Percentiles rank a stretch among this genome's conserved stretches.
These are phyloP conservation scores for Botryotinia calthae DNA, from an alignment of 2,329 filamentous ascomycete genomes.

Conservation along the genomic window DNA sequence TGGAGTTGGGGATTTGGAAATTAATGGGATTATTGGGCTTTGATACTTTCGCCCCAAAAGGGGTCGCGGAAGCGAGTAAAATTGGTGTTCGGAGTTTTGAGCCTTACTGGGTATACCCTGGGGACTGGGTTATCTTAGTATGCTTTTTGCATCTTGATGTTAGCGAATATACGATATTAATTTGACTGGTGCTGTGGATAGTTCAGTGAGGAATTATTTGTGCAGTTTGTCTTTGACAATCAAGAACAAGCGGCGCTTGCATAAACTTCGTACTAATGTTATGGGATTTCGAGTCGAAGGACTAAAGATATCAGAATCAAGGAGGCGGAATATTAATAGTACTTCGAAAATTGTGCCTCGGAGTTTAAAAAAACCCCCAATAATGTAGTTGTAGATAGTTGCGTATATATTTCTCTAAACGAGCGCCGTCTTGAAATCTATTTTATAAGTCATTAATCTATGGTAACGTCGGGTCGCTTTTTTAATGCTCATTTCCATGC, in stretches of 20 bases:
- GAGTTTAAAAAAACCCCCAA: neutral
- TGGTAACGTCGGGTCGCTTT: neutral
- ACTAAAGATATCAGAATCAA: neutral
- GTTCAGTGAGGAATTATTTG: accelerated
- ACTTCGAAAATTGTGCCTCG: neutral
- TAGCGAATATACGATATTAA: neutral
- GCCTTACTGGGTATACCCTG: neutral
- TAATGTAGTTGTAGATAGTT: neutral
- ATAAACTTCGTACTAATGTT: neutral
- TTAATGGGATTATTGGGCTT: neutral
- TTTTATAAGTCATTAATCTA: neutral
- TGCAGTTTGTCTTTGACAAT: neutral
- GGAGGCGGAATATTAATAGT: neutral
- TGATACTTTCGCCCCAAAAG: neutral
- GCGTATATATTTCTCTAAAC: neutral
- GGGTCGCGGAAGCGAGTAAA: neutral
- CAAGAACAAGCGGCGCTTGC: neutral
- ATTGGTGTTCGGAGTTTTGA: neutral
- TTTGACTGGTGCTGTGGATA: neutral
- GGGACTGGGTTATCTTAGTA: no score
- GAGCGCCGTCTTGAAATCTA: neutral
- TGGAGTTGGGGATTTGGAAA: neutral
- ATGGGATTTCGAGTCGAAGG: neutral
- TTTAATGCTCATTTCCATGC: neutral
- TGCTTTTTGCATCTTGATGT: neutral